phyloP scores from a whole-genome alignment of 495 filamentous ascomycete genomes.

The Aspergillus olivimuriae region DNA sequence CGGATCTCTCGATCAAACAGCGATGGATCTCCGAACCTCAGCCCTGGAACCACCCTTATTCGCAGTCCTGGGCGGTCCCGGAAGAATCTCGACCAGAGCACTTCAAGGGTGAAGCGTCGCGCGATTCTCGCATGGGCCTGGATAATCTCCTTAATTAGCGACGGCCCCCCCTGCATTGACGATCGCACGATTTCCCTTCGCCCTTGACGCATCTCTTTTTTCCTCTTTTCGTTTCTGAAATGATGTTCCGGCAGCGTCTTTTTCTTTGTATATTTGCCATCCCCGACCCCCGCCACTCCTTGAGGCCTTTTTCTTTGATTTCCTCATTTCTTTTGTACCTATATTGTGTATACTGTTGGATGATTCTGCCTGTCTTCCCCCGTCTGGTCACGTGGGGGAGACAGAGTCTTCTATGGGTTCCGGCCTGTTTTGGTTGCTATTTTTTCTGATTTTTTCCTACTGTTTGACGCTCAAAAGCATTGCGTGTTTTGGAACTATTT shows the following conservation, averaged over 20 bases:
- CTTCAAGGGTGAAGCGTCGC: constrained; percentile 19
- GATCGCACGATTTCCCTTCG: constrained; percentile 20
- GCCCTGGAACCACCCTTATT: constrained; percentile 26
- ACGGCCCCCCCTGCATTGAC: constrained; percentile 6
- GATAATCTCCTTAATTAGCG: constrained; percentile 33
- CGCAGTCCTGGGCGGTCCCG: constrained; percentile 16
- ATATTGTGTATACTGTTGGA: constrained; percentile 32
- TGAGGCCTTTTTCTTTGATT: constrained; percentile 9
- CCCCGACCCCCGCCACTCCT: constrained; percentile 14
- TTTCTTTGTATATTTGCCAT: constrained; percentile 27
- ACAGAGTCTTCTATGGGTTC: no score
- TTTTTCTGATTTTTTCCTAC: constrained; percentile 14
- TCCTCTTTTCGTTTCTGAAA: no score
- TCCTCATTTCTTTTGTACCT: constrained; percentile 25
- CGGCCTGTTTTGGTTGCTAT: constrained; percentile 2
- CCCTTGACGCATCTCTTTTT: no score
- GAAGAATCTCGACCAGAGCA: constrained; percentile 9
- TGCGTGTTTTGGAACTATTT: constrained; percentile 9
- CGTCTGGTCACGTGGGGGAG: constrained; percentile 12
- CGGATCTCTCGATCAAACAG: constrained; percentile 26
- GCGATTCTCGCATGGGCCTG: constrained; percentile 43
- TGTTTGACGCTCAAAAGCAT: constrained; percentile 11
- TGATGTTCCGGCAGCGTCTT: constrained; percentile 16
- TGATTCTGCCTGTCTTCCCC: constrained; percentile 6
- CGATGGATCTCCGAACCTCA: constrained; percentile 29